Conservation (phyloP, 768 basidiomycete genomes). For the Tricholoma flavovirens region DNA sequence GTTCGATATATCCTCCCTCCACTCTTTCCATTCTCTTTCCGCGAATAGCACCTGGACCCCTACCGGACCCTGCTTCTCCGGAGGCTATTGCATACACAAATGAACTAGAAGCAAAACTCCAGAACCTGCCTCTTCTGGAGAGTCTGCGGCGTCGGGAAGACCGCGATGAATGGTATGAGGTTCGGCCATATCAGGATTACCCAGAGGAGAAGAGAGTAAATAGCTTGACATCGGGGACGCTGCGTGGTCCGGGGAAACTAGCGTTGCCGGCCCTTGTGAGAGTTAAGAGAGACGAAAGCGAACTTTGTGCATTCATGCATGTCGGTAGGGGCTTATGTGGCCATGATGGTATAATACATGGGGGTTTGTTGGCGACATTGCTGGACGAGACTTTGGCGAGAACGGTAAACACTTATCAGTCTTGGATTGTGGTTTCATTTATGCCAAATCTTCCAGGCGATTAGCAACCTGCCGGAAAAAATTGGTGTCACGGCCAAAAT, state of each 20-base stretch:
- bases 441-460: constrained; percentile 48
- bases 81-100: constrained; percentile 54
- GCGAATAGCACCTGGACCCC: constrained; percentile 67
- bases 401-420: constrained; percentile 43
- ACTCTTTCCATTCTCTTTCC: constrained; percentile 69
- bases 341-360: constrained; percentile 93
- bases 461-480: constrained; percentile 78
- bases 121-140: constrained; percentile 59
- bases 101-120: constrained; percentile 62
- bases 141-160: constrained; percentile 46
- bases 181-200: constrained; percentile 63
- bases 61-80: constrained; percentile 42
- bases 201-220: constrained; percentile 76
- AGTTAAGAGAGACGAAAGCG: constrained; percentile 67
- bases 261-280: constrained; percentile 77
- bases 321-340: constrained; percentile 85
- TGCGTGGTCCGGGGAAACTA: constrained; percentile 85
- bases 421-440: neutral
- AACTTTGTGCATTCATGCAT: constrained; percentile 68
- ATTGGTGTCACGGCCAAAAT: constrained; percentile 92
- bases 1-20: constrained; percentile 67
- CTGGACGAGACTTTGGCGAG: constrained; percentile 82
- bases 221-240: constrained; percentile 75
- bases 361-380: constrained; percentile 85
- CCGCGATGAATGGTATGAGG: constrained; percentile 66